A percentile compares a stretch with the other conserved stretches of the same genome.
These are phyloP conservation scores for Schizochytrium sp. DNA, from an alignment of 108 stramenopile species.

Conservation along the genomic window DNA sequence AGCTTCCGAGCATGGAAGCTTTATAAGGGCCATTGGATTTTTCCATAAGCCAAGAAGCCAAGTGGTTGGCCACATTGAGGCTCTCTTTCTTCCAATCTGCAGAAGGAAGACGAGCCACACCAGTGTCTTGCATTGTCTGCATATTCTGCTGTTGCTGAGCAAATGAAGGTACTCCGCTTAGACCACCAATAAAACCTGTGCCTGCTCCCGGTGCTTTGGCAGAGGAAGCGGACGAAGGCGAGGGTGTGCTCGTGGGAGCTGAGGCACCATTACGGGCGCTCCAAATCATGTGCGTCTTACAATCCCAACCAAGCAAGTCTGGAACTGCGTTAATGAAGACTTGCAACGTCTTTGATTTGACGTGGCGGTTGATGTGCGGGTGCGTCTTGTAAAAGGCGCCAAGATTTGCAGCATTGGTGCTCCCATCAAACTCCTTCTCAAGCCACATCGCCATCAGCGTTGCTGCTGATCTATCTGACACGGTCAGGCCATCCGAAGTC, in stretches of 20 bases:
- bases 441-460: constrained; percentile 18
- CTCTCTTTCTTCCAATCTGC: constrained; percentile 6
- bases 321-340: constrained; percentile 35
- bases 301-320: background rate
- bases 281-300: constrained; percentile 27
- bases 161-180: too few species aligned
- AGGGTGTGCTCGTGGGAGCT: background rate
- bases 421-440: background rate
- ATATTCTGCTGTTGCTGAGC: background rate
- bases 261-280: background rate
- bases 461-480: background rate
- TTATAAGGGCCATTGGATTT: constrained; percentile 23
- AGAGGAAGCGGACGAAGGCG: background rate
- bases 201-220: background rate
- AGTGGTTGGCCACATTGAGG: constrained; percentile 1
- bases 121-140: background rate
- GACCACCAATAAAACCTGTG: too few species aligned
- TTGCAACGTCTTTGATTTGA: constrained; percentile 27
- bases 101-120: background rate
- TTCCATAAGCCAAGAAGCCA: constrained; percentile 29
- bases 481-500: constrained; percentile 5
- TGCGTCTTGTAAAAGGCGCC: constrained; percentile 6
- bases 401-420: constrained; percentile 26
- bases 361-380: constrained; percentile 34
- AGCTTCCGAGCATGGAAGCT: constrained; percentile 17